These are phyloP conservation scores for Drechslerella dactyloides DNA, from an alignment of 2,329 filamentous ascomycete species.

Conservation along the genomic window DNA sequence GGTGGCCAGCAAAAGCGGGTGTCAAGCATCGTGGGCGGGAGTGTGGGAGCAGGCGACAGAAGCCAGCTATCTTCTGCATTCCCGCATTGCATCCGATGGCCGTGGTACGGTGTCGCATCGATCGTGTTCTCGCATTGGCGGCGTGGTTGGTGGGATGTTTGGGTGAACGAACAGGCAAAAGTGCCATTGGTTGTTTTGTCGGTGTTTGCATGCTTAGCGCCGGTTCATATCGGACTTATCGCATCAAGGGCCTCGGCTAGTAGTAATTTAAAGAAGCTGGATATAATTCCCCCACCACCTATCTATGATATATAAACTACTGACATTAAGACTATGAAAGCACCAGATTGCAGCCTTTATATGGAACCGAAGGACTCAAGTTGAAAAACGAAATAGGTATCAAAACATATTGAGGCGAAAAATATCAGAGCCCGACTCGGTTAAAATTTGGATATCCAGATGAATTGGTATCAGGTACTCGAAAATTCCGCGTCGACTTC, in stretches of 20 bases:
- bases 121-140: neutral
- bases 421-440: too few relatives aligned
- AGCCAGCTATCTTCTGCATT: neutral
- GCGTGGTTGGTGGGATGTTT: neutral
- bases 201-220: too few relatives aligned
- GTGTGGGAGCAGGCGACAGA: slow-evolving; percentile 3
- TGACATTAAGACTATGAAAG: too few relatives aligned
- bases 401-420: neutral
- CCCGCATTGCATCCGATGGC: neutral
- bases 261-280: too few relatives aligned
- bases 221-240: too few relatives aligned
- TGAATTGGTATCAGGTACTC: slow-evolving; percentile 56
- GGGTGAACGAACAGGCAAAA: neutral
- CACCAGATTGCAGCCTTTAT: too few relatives aligned
- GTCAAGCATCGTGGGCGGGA: neutral
- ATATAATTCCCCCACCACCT: too few relatives aligned
- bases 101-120: neutral
- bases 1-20: neutral
- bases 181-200: neutral
- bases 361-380: too few relatives aligned
- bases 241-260: too few relatives aligned
- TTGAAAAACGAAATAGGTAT: too few relatives aligned
- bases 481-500: slow-evolving; percentile 78
- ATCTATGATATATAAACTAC: slow-evolving; percentile 1
- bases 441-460: slow-evolving; percentile 53